Evolutionary conservation across 2,329 filamentous ascomycete species (phyloP), one percentile per base, ranked within the genome.

Genomic region (Pezicula radicicola): DNA sequence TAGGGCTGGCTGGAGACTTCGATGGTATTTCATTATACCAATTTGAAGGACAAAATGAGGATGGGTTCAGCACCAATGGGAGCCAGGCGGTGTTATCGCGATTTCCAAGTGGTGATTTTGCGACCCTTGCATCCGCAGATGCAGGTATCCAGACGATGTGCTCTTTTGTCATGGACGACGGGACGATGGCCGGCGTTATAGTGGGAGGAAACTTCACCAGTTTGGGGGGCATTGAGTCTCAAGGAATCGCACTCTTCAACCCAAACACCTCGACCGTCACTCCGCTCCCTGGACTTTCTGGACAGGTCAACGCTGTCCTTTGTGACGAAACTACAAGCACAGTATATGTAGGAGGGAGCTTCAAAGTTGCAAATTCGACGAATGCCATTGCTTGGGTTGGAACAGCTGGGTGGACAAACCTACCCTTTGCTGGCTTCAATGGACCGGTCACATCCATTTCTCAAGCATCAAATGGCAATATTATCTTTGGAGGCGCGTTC

Each of bases 171-270:
- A 73, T 78, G 61, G 76, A 79, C 52, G 80, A 89, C 68, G 88
- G 88, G 58, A 79, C 77, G 6, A 72, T 87, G 51, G 76, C 81
- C n/a, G 87, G 88, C 39, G 81, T 97, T 27, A 81, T 97, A 45
- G 80, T 99, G 15, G 94, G 89, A 51, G 94, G 94, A 45, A 97
- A 97, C 73, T 99, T 99, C 68, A 97, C 94, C 30, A 95, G 90
- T 68, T 74, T 99, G 56, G 89, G 86, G 53, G 85, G 85, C 53
- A 79, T 87, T 51, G 75, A 89, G 64, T 90, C 91, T 2, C 84
- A 84, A 49, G 89, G 89, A 42, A 83, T 95, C 51, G 94, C 92
- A 21, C 69, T 95, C 44, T 91, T 92, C 72, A 83, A 97, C 67
- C 83, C 89, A 3, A 81, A 83, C 57, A 87, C 84, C 4, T 83